phyloP scores from a whole-genome alignment of 768 basidiomycete genomes.

The Russula earlei region DNA sequence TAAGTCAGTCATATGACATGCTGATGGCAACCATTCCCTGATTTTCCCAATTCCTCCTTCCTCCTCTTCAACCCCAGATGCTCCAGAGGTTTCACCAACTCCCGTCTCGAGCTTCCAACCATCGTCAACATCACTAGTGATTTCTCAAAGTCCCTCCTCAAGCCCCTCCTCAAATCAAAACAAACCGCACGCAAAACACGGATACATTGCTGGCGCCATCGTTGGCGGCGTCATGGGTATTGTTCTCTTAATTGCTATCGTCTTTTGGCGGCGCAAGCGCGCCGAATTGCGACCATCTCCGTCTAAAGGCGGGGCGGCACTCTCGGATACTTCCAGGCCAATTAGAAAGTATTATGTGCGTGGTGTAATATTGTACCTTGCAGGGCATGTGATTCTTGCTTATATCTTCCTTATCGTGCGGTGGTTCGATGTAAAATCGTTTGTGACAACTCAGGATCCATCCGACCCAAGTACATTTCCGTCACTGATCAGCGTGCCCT shows the following conservation, averaged over 20 bases:
- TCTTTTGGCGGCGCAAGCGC: background rate
- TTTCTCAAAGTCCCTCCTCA: background rate
- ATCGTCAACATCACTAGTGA: background rate
- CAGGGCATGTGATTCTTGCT: background rate
- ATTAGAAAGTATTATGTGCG: conserved; percentile 1
- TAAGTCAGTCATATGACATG: background rate
- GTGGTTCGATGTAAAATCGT: background rate
- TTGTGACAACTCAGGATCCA: background rate
- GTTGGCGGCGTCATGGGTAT: background rate
- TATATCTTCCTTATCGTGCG: no score
- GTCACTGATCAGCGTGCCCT: background rate
- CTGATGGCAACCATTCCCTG: background rate
- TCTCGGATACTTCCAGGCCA: background rate
- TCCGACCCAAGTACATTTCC: conserved; percentile 3
- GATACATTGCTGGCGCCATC: background rate
- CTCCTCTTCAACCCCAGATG: background rate
- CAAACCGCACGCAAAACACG: background rate
- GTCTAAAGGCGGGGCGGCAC: background rate
- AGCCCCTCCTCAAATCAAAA: background rate
- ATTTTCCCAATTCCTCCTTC: background rate
- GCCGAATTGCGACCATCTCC: background rate
- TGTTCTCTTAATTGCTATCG: background rate
- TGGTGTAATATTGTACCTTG: background rate
- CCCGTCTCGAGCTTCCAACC: background rate
- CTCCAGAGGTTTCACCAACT: background rate